These are phyloP conservation scores for Claviceps paspali DNA, from an alignment of 2,329 filamentous ascomycete genomes.

Conservation along the genomic window DNA sequence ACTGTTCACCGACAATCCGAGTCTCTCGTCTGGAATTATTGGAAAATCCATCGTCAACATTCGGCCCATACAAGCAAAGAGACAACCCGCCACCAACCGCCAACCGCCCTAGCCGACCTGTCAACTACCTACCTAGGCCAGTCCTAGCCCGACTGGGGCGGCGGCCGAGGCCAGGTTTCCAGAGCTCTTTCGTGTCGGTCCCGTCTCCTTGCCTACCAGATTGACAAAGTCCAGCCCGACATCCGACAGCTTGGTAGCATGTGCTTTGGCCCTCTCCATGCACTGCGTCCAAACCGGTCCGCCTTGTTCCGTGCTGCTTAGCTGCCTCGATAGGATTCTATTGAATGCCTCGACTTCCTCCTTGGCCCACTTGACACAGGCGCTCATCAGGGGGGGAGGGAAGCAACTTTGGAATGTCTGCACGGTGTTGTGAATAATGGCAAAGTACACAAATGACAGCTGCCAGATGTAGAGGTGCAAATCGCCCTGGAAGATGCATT, in stretches of 20 bases:
- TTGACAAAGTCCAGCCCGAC: constrained; percentile 84
- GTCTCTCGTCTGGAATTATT: too few relatives aligned
- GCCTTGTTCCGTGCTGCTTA: constrained; percentile 71
- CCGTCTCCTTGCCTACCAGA: constrained; percentile 50
- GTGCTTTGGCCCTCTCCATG: constrained; percentile 64
- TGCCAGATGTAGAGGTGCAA: constrained; percentile 89
- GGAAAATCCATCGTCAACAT: too few relatives aligned
- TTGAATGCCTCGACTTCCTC: constrained; percentile 89
- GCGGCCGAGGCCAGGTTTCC: constrained; percentile 6
- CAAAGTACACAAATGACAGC: constrained; percentile 90
- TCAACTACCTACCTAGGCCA: too few relatives aligned
- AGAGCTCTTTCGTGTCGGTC: constrained; percentile 8
- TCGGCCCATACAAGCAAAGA: too few relatives aligned
- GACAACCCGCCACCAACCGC: too few relatives aligned
- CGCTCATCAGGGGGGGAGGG: constrained; percentile 73
- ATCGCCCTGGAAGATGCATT: constrained; percentile 91
- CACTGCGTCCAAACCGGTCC: constrained; percentile 69
- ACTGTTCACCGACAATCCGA: too few relatives aligned
- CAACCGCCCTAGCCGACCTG: not conserved
- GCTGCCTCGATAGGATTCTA: constrained; percentile 60
- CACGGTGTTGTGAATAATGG: constrained; percentile 84
- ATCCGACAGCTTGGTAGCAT: constrained; percentile 65
- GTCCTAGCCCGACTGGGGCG: constrained; percentile 15
- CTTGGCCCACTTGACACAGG: constrained; percentile 97
- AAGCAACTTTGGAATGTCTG: constrained; percentile 80